A percentile compares a stretch with the other conserved stretches of the same genome.
These are phyloP conservation scores for Erigeron philadelphicus DNA, from an alignment of 140 eudicot species.

Conservation along the genomic window DNA sequence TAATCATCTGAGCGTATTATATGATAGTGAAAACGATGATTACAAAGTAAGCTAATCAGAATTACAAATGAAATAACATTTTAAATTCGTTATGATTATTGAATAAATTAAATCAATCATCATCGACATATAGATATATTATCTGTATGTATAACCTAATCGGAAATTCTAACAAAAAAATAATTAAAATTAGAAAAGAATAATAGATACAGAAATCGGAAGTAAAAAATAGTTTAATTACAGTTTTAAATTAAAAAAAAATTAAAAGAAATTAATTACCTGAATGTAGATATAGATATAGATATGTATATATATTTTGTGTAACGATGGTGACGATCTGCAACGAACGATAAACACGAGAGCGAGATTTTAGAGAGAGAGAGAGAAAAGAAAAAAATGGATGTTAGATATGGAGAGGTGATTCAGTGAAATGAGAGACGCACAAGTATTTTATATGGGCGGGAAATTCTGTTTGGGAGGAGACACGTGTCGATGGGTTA, in stretches of 20 bases:
- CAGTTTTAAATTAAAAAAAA: not conserved
- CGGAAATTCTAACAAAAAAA: not conserved
- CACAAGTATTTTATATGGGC: slow-evolving; percentile 23
- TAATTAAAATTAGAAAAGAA: slow-evolving; percentile 6
- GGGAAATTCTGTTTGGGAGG: slow-evolving; percentile 25
- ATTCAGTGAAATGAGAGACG: slow-evolving; percentile 21
- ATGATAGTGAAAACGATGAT: not conserved
- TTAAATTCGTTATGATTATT: not conserved
- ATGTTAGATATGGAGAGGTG: slow-evolving; percentile 24
- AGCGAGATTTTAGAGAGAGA: slow-evolving; percentile 19
- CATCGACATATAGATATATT: not conserved
- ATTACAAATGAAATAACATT: not conserved
- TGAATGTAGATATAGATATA: not conserved
- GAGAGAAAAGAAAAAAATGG: slow-evolving; percentile 13
- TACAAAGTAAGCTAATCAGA: not conserved
- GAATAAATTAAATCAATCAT: not conserved
- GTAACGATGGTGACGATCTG: slow-evolving; percentile 23
- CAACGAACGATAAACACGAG: slow-evolving; percentile 24
- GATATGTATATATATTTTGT: not conserved
- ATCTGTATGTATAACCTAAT: not conserved
- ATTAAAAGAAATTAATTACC: slow-evolving; percentile 16
- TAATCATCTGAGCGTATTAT: slow-evolving; percentile 4
- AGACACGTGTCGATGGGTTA: slow-evolving; percentile 18
- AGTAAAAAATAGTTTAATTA: not conserved
- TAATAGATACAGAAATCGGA: not conserved